Percentiles rank a stretch among this genome's conserved stretches.
Conservation (phyloP, 495 filamentous ascomycete genomes). For the Aspergillus avenaceus region DNA sequence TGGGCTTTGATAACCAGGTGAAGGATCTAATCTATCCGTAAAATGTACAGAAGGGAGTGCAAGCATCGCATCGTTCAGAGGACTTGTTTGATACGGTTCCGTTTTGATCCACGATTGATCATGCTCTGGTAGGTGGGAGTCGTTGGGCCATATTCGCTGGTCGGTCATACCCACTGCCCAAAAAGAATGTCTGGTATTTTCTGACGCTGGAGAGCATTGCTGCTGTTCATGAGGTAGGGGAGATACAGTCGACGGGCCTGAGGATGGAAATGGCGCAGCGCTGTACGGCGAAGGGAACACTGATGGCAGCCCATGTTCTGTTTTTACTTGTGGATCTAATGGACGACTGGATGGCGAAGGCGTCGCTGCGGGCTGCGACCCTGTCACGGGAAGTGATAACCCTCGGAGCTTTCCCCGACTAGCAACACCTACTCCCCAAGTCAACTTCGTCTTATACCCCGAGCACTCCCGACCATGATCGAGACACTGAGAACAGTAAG, state of each 20-base stretch:
- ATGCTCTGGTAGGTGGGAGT: too few relatives aligned
- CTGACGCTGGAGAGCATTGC: constrained; percentile 10
- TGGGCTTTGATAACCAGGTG: too few relatives aligned
- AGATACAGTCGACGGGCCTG: neutral
- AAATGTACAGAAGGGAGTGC: too few relatives aligned
- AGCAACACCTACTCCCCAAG: constrained; percentile 96
- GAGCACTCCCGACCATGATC: constrained; percentile 90
- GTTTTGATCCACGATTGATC: too few relatives aligned
- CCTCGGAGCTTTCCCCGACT: constrained; percentile 94
- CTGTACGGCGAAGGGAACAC: neutral
- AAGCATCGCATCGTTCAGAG: too few relatives aligned
- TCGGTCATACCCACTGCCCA: neutral
- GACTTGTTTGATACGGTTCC: too few relatives aligned
- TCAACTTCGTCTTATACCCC: constrained; percentile 95
- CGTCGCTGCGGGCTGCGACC: constrained; percentile 19
- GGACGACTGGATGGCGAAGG: constrained; percentile 10
- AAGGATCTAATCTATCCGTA: too few relatives aligned
- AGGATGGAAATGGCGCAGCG: neutral
- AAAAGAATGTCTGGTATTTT: neutral
- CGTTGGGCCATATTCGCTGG: neutral
- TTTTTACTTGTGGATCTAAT: neutral
- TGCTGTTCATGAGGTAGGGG: neutral
- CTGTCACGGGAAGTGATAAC: constrained; percentile 72
- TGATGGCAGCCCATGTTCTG: neutral
- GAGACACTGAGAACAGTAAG: constrained; percentile 93